Evolutionary conservation across 768 basidiomycete species (phyloP), one percentile per base, ranked within the genome.

Genomic region (Agaricus bisporus): DNA sequence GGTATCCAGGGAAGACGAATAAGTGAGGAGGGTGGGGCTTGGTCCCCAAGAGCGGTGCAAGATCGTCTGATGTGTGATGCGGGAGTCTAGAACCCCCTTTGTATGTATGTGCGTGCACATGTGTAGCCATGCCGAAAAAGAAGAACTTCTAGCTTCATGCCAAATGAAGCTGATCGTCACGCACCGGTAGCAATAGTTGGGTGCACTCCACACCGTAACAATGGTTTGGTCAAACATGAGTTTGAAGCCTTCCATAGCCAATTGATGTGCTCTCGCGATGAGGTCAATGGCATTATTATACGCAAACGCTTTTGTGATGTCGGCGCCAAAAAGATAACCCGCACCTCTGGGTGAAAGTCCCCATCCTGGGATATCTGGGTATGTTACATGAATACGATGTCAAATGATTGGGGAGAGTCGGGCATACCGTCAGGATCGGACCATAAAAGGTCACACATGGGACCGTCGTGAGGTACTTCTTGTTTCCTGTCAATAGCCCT

Each of bases 371-470:
- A 97, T 95, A 63, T 98, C 95, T 87, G 66, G 25, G 39, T 22
- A 22, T 22, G 14, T 25, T 7, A 3, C 10, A 43, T 7, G 17
- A 43, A 20, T 22, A 3, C 26, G 14, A 8, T 26, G 43, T 44
- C 43, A 25, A 25, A 22, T 22, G 7, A 6, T 41, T 12, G 20
- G 41, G 41, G 17, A 20, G 25, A 18, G 15, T 8, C 8, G 14
- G 39, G 65, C 78, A 59, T 52, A 94, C 94, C 95, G 68, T 98
- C 95, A 42, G 95, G 95, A 74, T 98, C 95, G 55, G 95, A 97
- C 95, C 95, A 98, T n/a, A 98, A 75, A 2, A 98, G 75, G 70
- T 98, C 95, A 64, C 95, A 98, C 95, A 98, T 98, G 7, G 94
- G 86, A 11, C 95, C 95, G 65, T 98, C 95, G 67, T 98, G 95